phyloP scores from a whole-genome alignment of 148 eudicot species.

The Rhododendron williamsianum region DNA sequence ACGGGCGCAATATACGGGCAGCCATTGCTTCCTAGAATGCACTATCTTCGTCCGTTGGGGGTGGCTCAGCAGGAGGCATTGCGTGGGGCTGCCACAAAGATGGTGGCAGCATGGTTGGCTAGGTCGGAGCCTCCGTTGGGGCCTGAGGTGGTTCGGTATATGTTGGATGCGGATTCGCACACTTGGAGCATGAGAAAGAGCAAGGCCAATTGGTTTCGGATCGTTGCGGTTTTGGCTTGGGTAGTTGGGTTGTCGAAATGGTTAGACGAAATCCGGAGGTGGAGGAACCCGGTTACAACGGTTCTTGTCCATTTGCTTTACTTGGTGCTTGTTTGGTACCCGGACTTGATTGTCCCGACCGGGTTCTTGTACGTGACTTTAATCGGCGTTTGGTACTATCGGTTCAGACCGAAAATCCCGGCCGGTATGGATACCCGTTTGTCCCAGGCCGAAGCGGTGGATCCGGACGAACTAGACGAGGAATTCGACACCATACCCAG shows the following conservation, averaged over 20 bases:
- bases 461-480: slow-evolving; percentile 84
- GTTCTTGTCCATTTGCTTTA: slow-evolving; percentile 74
- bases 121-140: slow-evolving; percentile 92
- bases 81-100: slow-evolving; percentile 71
- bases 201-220: slow-evolving; percentile 89
- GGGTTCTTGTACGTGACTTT: slow-evolving; percentile 74
- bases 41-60: slow-evolving; percentile 87
- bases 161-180: slow-evolving; percentile 90
- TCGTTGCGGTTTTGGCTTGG: slow-evolving; percentile 85
- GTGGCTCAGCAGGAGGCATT: slow-evolving; percentile 92
- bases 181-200: slow-evolving; percentile 98
- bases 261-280: slow-evolving; percentile 70
- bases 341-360: slow-evolving; percentile 92
- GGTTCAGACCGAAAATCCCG: slow-evolving; percentile 83
- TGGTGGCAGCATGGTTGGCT: slow-evolving; percentile 83
- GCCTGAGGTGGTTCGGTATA: slow-evolving; percentile 74
- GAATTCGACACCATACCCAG: slow-evolving; percentile 92
- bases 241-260: slow-evolving; percentile 83
- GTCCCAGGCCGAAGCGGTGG: slow-evolving; percentile 73
- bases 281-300: slow-evolving; percentile 85
- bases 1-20: slow-evolving; percentile 78
- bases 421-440: slow-evolving; percentile 83
- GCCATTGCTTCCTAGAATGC: slow-evolving; percentile 83
- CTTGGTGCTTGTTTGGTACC: slow-evolving; percentile 89
- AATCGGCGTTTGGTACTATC: slow-evolving; percentile 88